Evolutionary conservation across 176 grass and related monocot species (phyloP).

Genomic region (Echinochloa phyllopogon): DNA sequence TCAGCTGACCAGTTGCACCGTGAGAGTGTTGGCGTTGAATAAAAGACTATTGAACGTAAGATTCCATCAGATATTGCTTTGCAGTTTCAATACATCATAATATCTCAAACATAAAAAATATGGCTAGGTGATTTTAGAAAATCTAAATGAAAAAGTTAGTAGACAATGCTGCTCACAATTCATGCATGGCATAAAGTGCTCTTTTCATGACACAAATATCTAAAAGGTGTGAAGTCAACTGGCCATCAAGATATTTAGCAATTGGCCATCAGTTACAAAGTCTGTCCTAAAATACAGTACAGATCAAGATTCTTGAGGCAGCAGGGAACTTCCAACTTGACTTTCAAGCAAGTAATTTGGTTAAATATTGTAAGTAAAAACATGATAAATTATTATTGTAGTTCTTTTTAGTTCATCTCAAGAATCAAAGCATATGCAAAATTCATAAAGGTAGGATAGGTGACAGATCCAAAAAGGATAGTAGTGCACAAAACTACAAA

Average conservation of each 20-base stretch:
- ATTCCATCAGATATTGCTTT: background rate
- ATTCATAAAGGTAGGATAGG: background rate
- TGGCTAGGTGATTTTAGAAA: background rate
- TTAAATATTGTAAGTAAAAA: background rate
- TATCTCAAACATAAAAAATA: background rate
- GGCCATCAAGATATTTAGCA: constrained; percentile 18
- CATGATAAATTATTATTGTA: background rate
- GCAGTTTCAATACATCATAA: constrained; percentile 17
- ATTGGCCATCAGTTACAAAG: background rate
- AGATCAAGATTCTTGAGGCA: constrained; percentile 2
- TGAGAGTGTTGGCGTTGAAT: background rate
- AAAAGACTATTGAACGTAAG: background rate
- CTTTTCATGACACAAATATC: background rate
- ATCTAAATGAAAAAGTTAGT: background rate
- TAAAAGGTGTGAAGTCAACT: background rate
- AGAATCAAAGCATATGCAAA: constrained; percentile 8
- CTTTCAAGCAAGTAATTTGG: constrained; percentile 25
- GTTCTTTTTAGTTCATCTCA: constrained; percentile 18
- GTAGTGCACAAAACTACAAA: constrained; percentile 37
- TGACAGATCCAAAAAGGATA: background rate
- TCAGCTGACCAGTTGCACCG: no score
- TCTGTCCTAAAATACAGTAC: constrained; percentile 1
- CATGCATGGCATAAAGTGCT: background rate
- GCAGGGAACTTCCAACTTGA: background rate
- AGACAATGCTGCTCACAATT: background rate